These are phyloP conservation scores for Linum tenue DNA, from an alignment of 345 rosid species.

Conservation along the genomic window DNA sequence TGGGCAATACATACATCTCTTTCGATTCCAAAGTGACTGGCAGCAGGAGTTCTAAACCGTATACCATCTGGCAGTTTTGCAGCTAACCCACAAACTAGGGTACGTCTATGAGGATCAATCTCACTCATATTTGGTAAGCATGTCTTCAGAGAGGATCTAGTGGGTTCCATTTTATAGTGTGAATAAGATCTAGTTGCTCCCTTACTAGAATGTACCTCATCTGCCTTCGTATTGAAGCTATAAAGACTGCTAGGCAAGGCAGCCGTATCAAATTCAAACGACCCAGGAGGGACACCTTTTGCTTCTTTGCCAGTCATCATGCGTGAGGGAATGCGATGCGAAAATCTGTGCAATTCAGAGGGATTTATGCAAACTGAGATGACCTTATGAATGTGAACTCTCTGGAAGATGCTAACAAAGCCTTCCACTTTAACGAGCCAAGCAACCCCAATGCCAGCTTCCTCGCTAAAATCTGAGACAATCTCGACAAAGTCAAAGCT, in stretches of 20 bases:
- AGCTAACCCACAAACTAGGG: conserved; percentile 17
- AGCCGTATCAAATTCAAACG: conserved; percentile 74
- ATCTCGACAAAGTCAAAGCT: conserved; percentile 63
- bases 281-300: conserved; percentile 58
- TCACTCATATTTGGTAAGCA: conserved; percentile 21
- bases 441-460: conserved; percentile 53
- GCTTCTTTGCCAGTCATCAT: conserved; percentile 69
- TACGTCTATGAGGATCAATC: conserved; percentile 12
- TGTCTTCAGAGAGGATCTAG: background rate
- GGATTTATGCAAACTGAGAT: conserved; percentile 31
- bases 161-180: background rate
- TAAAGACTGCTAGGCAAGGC: conserved; percentile 37
- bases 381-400: conserved; percentile 20
- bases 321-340: conserved; percentile 63
- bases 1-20: background rate
- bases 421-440: conserved; percentile 65
- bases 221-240: conserved; percentile 16
- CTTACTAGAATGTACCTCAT: conserved; percentile 14
- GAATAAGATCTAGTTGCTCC: conserved; percentile 9
- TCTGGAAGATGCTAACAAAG: conserved; percentile 59
- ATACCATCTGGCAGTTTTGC: conserved; percentile 11
- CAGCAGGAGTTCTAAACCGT: background rate
- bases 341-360: conserved; percentile 50
- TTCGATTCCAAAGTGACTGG: background rate
- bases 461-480: conserved; percentile 39